Base-by-base conservation (phyloP, 2,329 filamentous ascomycete genomes). In the Helicocarpus griseus region DNA sequence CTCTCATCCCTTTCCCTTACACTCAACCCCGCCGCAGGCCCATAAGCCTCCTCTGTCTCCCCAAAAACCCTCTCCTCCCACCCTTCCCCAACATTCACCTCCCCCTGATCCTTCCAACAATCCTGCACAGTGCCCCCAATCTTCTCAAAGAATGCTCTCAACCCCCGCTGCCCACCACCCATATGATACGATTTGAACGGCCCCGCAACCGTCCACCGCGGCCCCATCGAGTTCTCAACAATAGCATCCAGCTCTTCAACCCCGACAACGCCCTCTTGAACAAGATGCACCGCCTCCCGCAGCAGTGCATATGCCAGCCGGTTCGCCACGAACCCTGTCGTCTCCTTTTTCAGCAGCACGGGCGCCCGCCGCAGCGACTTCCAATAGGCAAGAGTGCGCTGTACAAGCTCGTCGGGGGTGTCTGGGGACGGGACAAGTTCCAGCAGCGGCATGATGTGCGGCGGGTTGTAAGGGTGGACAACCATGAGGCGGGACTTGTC, bases 381-480 rank as follows among this genome's bases (percentile, higher is more conserved):
- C 73, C 73, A 81, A 57, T 77, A 80, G 1, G 61, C 57, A 26
- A 73, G 48, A 4, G 75, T 76, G 6, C 63, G 60, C 4, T 65
- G 57, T 1, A 77, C 62, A 1, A 71, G 64, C 1, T 63, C 60
- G 0, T 62, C 35, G 0, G 61, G 60, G 0, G 75, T 81, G 28
- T 56, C 53, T 4, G 70, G 72, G 1, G 69, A 72, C 0, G 78
- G 77, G 0, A 82, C 79, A 29, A 82, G 67, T 60, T 83, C 79
- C 2, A 82, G 63, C 1, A 83, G 59, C 0, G 80, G 80, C 76
- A 82, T 81, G 49, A 82, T 72, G 56, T 82, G 78, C 1, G 79
- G 80, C 21, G 77, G 80, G 50, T 82, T 82, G 62, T 78, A 83
- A 0, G 80, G 79, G 60, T 82, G 80, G 3, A 80, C 77, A 1